Percentiles rank a stretch among this genome's conserved stretches.
Evolutionary conservation across 106 monocot genomes (phyloP).

Genomic region (Dioscorea alata): DNA sequence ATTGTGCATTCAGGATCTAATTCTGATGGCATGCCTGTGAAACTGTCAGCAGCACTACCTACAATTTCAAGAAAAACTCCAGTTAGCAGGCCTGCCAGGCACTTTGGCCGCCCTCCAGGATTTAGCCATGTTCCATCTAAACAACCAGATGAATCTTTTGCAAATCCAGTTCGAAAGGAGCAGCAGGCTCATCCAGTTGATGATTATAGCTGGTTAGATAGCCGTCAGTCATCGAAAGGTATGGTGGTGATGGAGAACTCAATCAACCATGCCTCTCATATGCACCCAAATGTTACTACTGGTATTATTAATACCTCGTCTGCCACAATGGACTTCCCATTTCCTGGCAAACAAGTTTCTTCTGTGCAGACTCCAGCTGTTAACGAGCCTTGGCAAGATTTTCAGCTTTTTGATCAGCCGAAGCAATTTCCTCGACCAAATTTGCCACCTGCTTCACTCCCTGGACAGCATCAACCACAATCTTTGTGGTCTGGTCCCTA

Average conservation of each 20-base stretch:
- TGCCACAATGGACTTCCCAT: conserved; percentile 47
- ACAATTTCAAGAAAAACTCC: conserved; percentile 51
- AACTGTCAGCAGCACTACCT: conserved; percentile 20
- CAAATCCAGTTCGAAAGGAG: conserved; percentile 9
- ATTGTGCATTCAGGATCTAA: conserved; percentile 17
- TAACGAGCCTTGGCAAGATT: conserved; percentile 49
- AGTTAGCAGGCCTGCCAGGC: conserved; percentile 71
- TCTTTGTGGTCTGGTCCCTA: conserved; percentile 49
- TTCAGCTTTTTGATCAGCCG: conserved; percentile 55
- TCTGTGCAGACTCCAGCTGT: conserved; percentile 11
- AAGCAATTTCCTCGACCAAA: conserved; percentile 33
- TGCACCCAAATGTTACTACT: conserved; percentile 3
- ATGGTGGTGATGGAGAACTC: conserved; percentile 11
- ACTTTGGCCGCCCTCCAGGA: conserved; percentile 89
- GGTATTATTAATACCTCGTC: conserved; percentile 13
- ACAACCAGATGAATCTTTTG: conserved; percentile 16
- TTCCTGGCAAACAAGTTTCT: conserved; percentile 66
- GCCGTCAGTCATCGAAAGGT: conserved; percentile 34
- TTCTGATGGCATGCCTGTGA: conserved; percentile 22
- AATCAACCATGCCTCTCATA: conserved; percentile 10
- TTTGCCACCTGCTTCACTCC: conserved; percentile 22
- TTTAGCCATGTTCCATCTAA: conserved; percentile 45
- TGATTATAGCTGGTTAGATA: conserved; percentile 93
- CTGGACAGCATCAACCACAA: conserved; percentile 49
- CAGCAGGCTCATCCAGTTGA: conserved; percentile 24